These are phyloP conservation scores for Oryza australiensis DNA, from an alignment of 176 grass and related monocot genomes.

Conservation along the genomic window DNA sequence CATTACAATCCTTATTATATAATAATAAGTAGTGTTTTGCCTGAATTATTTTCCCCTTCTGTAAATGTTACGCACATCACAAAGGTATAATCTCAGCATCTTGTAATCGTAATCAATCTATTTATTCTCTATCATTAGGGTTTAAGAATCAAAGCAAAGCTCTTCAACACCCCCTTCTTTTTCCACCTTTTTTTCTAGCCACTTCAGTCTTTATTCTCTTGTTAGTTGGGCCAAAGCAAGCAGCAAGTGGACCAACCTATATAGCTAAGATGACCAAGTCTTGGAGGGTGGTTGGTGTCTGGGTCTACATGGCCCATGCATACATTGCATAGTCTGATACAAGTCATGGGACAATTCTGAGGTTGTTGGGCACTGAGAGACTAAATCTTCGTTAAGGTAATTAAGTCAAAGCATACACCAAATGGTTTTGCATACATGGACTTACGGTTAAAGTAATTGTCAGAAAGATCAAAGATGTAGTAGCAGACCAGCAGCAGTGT, in stretches of 20 bases:
- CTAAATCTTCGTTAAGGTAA: neutral
- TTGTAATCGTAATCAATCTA: neutral
- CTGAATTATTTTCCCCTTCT: neutral
- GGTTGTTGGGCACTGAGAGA: conserved; percentile 47
- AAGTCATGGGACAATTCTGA: conserved; percentile 29
- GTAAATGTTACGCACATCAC: neutral
- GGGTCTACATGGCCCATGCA: neutral
- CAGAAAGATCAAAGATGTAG: neutral
- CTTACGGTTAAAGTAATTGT: neutral
- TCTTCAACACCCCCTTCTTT: neutral
- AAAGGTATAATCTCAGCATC: neutral
- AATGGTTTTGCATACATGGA: neutral
- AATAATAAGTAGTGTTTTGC: neutral
- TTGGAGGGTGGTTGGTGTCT: conserved; percentile 3
- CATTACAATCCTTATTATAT: neutral
- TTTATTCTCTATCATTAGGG: neutral
- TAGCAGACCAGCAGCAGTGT: neutral
- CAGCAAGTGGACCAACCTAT: conserved; percentile 15
- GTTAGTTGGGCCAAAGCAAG: conserved; percentile 51
- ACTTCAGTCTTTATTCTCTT: conserved; percentile 26
- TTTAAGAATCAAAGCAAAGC: neutral
- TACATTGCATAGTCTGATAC: neutral
- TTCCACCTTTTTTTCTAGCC: neutral
- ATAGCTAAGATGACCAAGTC: conserved; percentile 3
- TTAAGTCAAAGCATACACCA: neutral